Evolutionary conservation across 192 early-diverging fungal species (phyloP), one percentile per base, ranked within the genome.

Genomic region (Backusella liffmaniae): DNA sequence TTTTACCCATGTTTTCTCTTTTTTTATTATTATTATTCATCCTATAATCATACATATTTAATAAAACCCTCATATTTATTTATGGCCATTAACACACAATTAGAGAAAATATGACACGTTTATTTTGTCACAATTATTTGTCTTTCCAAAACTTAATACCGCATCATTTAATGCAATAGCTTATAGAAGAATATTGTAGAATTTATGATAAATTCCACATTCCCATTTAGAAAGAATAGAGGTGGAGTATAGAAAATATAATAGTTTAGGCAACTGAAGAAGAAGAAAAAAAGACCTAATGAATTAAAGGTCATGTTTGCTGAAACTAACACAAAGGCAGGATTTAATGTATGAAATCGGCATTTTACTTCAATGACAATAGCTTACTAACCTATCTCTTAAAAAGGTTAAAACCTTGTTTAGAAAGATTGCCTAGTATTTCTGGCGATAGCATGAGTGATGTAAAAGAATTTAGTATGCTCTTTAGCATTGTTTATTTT

Each of bases 291-390:
- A 88, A 96, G 95, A 81, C 95, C 96, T 9, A 95, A 96, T 79
- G 97, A 98, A 77, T 91, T 95, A 82, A 96, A 95, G 76, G 96
- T 96, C 49, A 94, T 99, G 94, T 99, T 97, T 83, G 97, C 98
- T 79, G 98, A 98, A 82, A 99, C 98, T 18, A 94, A 91, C 76
- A 97, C 98, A 51, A 99, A 98, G 85, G 97, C 96, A 8, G 97
- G 96, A 21, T 96, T 98, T 82, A 99, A 99, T 82, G 97, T 79
- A 67, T 49, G 13, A 36, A 32, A 53, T 21, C 34, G 6, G 5
- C 13, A 5, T 21, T 65, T 32, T 2, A 13, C 34, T 29, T 67
- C 13, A 1, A 4, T 21, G n/a, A 42, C 10, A 5, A 12, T 1
- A 26, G 29, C 42, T 9, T 29, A 70, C 30, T 37, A 44, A 36